Evolutionary conservation across 2,329 filamentous ascomycete genomes (phyloP).

Genomic region (Leptosphaerulina australis): DNA sequence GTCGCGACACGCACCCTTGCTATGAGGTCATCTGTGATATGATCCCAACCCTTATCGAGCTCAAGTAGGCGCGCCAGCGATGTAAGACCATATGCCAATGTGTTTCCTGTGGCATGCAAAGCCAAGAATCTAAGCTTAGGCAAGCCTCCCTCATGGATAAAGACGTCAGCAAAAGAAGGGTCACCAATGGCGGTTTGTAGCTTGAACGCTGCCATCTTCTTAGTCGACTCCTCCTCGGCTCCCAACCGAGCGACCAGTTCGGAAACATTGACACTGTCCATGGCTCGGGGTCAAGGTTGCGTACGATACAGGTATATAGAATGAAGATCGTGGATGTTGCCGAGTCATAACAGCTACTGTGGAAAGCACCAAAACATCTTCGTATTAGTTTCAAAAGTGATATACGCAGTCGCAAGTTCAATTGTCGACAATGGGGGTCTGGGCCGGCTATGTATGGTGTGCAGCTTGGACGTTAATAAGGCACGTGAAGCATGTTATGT

Average conservation of each 20-base stretch:
- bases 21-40: slow-evolving; percentile 75
- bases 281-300: slow-evolving; percentile 37
- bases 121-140: slow-evolving; percentile 81
- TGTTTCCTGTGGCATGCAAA: slow-evolving; percentile 87
- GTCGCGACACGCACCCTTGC: slow-evolving; percentile 59
- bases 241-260: slow-evolving; percentile 65
- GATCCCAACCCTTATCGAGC: slow-evolving; percentile 97
- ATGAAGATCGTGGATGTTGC: background rate
- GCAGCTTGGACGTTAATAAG: slow-evolving; percentile 22
- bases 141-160: slow-evolving; percentile 88
- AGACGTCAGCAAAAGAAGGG: slow-evolving; percentile 93
- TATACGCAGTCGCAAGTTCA: slow-evolving; percentile 10
- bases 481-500: slow-evolving; percentile 35
- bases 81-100: slow-evolving; percentile 91
- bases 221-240: slow-evolving; percentile 80
- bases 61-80: slow-evolving; percentile 86
- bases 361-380: slow-evolving; percentile 13
- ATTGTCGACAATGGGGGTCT: slow-evolving; percentile 7
- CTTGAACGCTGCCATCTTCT: slow-evolving; percentile 99
- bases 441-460: slow-evolving; percentile 21
- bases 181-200: slow-evolving; percentile 94
- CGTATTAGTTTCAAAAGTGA: slow-evolving; percentile 6
- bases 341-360: slow-evolving; percentile 24
- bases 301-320: background rate
- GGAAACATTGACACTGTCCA: slow-evolving; percentile 62